phyloP scores from a whole-genome alignment of 2,329 filamentous ascomycete genomes.

The Emergomyces orientalis region DNA sequence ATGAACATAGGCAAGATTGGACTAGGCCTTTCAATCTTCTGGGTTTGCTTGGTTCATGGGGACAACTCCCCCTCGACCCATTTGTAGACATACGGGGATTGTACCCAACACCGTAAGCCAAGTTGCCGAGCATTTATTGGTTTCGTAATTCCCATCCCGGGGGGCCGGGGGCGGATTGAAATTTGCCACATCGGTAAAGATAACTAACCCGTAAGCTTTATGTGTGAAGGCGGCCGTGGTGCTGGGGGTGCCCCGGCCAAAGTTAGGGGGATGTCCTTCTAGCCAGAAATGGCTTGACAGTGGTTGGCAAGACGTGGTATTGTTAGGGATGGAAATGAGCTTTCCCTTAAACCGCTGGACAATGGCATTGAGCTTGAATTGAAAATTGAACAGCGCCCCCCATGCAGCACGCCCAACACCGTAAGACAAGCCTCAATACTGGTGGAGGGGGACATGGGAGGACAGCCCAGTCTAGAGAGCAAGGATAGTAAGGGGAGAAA shows the following conservation, averaged over 20 bases:
- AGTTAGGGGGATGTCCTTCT: neutral
- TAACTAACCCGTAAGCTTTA: neutral
- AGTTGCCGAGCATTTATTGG: neutral
- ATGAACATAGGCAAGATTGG: neutral
- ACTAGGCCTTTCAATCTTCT: neutral
- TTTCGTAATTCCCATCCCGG: neutral
- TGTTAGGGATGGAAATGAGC: neutral
- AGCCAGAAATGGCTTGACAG: neutral
- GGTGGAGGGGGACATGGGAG: neutral
- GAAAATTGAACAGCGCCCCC: constrained; percentile 1
- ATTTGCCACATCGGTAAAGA: neutral
- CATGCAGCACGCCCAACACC: neutral
- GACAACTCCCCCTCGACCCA: neutral
- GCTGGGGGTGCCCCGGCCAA: neutral
- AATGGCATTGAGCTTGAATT: constrained; percentile 1
- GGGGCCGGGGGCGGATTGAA: neutral
- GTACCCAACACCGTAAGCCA: neutral
- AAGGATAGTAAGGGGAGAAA: too few species aligned
- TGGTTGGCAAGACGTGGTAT: neutral
- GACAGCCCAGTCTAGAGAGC: neutral
- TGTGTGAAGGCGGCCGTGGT: neutral
- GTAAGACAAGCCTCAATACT: neutral
- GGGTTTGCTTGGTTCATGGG: neutral
- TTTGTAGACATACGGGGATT: neutral
- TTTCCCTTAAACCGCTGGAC: neutral